Conservation (phyloP, 495 filamentous ascomycete species). For the Aspergillus diversus region DNA sequence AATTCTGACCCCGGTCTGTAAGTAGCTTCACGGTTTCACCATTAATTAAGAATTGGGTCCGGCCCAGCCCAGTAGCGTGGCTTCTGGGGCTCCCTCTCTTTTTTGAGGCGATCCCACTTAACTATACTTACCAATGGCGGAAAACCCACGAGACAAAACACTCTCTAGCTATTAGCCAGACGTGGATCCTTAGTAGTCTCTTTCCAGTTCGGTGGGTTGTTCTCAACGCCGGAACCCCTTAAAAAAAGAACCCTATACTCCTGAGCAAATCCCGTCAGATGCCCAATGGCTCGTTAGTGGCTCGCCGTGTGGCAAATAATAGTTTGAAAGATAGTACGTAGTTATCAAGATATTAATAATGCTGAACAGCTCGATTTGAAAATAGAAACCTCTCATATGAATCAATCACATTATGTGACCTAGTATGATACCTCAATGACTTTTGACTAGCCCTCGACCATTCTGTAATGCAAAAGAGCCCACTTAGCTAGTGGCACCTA, state of each 20-base stretch:
- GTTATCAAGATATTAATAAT: background rate
- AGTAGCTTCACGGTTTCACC: conserved; percentile 7
- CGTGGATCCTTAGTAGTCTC: background rate
- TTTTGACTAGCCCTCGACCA: background rate
- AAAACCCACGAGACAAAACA: background rate
- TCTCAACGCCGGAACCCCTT: background rate
- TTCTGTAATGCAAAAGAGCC: background rate
- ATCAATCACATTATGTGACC: conserved; percentile 4
- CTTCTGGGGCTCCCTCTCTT: conserved; percentile 6
- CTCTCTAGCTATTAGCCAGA: background rate
- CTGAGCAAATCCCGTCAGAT: conserved; percentile 11
- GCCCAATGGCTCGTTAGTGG: conserved; percentile 16
- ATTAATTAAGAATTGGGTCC: conserved; percentile 16
- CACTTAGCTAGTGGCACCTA: conserved; percentile 1
- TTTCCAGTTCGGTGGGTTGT: background rate
- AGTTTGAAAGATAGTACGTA: background rate
- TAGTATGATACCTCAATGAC: conserved; percentile 6
- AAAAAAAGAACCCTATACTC: background rate
- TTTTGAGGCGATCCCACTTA: background rate
- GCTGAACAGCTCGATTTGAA: background rate
- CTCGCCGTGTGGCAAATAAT: conserved; percentile 13
- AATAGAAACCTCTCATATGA: background rate
- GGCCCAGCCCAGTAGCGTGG: conserved; percentile 17
- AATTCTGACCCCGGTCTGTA: background rate
- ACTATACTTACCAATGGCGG: background rate